Conservation (phyloP, 805 yeast genomes). For the Tetrapisispora pingtungensis region DNA sequence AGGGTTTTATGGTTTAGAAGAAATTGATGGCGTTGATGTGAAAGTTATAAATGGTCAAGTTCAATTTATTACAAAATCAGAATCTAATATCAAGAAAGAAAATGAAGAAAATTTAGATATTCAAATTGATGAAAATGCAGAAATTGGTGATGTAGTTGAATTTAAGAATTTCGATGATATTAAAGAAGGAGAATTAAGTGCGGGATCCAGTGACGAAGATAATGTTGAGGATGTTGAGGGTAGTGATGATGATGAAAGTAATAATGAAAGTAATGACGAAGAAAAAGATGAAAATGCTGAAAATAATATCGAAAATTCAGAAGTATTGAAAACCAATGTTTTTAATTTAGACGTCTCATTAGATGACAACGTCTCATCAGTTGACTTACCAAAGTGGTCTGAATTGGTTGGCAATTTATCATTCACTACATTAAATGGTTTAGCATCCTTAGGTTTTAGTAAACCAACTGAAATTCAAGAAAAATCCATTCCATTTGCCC, state of each 20-base stretch:
- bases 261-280: conserved; percentile 1
- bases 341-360: conserved; percentile 17
- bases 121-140: conserved; percentile 9
- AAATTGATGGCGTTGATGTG: conserved; percentile 85
- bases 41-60: conserved; percentile 60
- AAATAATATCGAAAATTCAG: too few relatives aligned
- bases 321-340: conserved; percentile 21
- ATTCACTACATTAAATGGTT: conserved; percentile 49
- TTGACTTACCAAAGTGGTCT: conserved; percentile 55
- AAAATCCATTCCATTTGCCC: conserved; percentile 60
- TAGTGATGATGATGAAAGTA: conserved; percentile 12
- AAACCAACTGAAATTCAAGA: conserved; percentile 82
- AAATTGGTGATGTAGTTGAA: conserved; percentile 17
- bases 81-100: conserved; percentile 9
- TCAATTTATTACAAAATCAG: conserved; percentile 31
- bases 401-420: conserved; percentile 35
- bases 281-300: conserved; percentile 8
- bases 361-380: conserved; percentile 26
- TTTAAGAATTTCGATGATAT: conserved; percentile 27
- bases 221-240: conserved; percentile 11
- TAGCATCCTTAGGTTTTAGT: conserved; percentile 46
- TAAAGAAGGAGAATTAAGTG: conserved; percentile 25
- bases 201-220: conserved; percentile 14
- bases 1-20: conserved; percentile 89
- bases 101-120: conserved; percentile 9